These are phyloP conservation scores for Dalbergia cochinchinensis DNA, from an alignment of 306 rosid species.

Conservation along the genomic window DNA sequence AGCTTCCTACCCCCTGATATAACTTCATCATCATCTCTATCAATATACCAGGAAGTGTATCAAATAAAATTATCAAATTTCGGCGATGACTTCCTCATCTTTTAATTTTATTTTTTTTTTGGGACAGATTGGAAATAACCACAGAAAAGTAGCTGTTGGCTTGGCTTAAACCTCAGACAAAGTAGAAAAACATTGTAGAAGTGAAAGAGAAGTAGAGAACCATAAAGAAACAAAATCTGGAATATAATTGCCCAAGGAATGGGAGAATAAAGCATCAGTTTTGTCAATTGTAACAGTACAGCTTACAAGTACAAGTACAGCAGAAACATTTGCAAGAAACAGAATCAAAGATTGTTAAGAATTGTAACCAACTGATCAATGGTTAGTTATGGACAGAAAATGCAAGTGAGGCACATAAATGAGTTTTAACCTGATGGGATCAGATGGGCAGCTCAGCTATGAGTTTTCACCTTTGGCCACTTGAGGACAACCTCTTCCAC, in stretches of 20 bases:
- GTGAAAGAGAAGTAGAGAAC: background rate
- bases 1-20: background rate
- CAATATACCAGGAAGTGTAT: background rate
- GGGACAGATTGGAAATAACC: background rate
- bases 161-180: background rate
- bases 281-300: background rate
- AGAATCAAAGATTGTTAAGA: conserved; percentile 4
- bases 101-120: too few relatives aligned
- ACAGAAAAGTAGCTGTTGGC: background rate
- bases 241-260: background rate
- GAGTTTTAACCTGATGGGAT: background rate
- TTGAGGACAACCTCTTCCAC: too few relatives aligned
- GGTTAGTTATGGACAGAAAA: background rate
- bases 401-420: background rate
- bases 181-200: background rate
- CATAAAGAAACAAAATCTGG: background rate
- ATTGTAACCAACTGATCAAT: background rate
- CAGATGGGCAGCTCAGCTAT: background rate
- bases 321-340: conserved; percentile 13
- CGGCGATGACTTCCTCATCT: too few relatives aligned
- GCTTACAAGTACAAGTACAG: conserved; percentile 3
- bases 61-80: background rate
- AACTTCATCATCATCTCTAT: background rate
- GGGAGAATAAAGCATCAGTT: conserved; percentile 3
- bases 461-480: too few relatives aligned